Evolutionary conservation across 495 filamentous ascomycete genomes (phyloP).

Genomic region (Aspergillus haitiensis): DNA sequence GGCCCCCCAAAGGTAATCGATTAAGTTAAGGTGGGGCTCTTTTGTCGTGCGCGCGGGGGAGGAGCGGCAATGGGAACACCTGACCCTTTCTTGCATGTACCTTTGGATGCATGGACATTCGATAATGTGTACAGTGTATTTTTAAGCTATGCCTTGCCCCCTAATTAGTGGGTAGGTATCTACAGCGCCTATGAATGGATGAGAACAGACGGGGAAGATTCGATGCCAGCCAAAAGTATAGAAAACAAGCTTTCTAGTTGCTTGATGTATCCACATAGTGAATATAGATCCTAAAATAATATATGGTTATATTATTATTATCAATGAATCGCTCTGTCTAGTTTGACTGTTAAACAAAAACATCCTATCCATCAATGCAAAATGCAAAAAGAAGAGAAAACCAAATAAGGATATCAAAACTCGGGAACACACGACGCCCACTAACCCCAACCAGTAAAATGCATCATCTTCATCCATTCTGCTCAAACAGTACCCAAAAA

Average conservation of each 20-base stretch:
- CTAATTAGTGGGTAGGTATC: too few species aligned
- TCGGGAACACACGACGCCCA: slow-evolving; percentile 4
- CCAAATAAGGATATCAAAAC: slow-evolving; percentile 8
- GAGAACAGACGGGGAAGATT: background rate
- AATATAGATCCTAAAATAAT: background rate
- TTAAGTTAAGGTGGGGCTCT: slow-evolving; percentile 55
- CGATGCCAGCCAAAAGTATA: background rate
- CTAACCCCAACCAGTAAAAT: slow-evolving; percentile 13
- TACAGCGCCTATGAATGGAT: too few species aligned
- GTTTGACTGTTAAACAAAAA: background rate
- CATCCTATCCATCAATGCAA: background rate
- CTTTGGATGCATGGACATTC: background rate
- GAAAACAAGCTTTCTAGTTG: background rate
- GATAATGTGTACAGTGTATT: slow-evolving; percentile 13
- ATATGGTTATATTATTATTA: background rate
- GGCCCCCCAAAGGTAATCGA: slow-evolving; percentile 77
- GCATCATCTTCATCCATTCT: slow-evolving; percentile 2
- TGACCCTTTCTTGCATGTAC: too few species aligned
- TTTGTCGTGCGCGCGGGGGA: background rate
- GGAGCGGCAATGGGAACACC: too few species aligned
- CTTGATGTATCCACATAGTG: background rate
- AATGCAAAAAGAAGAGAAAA: background rate
- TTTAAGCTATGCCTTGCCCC: background rate
- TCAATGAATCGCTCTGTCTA: background rate
- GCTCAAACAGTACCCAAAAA: background rate